phyloP scores from a whole-genome alignment of 2,329 filamentous ascomycete genomes.

The Botrytis hyacinthi region DNA sequence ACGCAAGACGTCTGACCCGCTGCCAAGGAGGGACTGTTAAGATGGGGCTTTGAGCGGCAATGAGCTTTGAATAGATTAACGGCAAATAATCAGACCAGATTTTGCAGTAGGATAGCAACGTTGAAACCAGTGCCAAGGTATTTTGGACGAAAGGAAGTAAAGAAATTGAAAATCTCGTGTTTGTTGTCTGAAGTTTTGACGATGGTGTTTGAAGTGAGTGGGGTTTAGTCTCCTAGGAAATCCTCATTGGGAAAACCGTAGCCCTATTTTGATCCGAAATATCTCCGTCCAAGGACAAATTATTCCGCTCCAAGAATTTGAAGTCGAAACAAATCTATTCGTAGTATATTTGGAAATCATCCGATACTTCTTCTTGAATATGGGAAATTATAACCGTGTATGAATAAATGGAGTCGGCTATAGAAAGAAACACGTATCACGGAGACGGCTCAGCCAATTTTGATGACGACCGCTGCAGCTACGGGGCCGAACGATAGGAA shows the following conservation, averaged over 20 bases:
- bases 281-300: not conserved
- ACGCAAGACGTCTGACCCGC: constrained; percentile 9
- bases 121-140: constrained; percentile 5
- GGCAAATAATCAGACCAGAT: not conserved
- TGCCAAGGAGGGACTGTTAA: not conserved
- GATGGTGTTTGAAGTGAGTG: constrained; percentile 11
- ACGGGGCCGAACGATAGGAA: not conserved
- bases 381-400: not conserved
- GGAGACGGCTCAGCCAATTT: not conserved
- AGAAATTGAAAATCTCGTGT: not conserved
- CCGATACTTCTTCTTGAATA: not conserved
- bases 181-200: constrained; percentile 15
- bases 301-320: not conserved
- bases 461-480: not conserved
- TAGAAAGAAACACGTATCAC: not conserved
- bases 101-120: not conserved
- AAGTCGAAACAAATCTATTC: not conserved
- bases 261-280: not conserved
- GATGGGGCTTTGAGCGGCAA: not conserved
- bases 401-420: not conserved
- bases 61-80: constrained; percentile 6
- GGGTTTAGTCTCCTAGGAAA: not conserved
- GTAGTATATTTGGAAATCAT: not conserved
- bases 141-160: not conserved
- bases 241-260: not conserved